Percentiles rank a stretch among this genome's conserved stretches.
Evolutionary conservation across 352 stramenopile genomes (phyloP).

Genomic region (Phytophthora quininea): DNA sequence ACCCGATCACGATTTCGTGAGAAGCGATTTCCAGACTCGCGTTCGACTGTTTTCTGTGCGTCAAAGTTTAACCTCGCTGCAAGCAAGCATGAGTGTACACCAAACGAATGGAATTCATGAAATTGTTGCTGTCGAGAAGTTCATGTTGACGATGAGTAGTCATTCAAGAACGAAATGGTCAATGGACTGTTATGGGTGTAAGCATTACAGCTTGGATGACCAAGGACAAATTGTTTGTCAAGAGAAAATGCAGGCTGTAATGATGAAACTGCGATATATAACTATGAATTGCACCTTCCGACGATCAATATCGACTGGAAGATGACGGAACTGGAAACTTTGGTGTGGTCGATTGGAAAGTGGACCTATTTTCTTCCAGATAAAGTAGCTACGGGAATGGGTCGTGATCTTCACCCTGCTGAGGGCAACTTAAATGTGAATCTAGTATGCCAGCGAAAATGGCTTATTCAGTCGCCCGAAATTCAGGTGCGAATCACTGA

Average conservation of each 20-base stretch:
- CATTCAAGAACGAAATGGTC: conserved; percentile 60
- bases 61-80: conserved; percentile 34
- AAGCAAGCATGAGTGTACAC: conserved; percentile 31
- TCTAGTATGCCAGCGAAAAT: conserved; percentile 38
- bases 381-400: conserved; percentile 15
- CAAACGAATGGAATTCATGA: conserved; percentile 40
- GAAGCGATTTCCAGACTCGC: conserved; percentile 39
- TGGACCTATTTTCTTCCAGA: conserved; percentile 81
- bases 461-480: conserved; percentile 34
- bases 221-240: conserved; percentile 26
- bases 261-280: conserved; percentile 73
- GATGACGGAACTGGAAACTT: conserved; percentile 62
- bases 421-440: conserved; percentile 27
- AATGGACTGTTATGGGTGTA: conserved; percentile 51
- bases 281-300: conserved; percentile 58
- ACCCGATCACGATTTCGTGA: conserved; percentile 36
- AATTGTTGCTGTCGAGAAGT: conserved; percentile 42
- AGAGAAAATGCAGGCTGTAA: conserved; percentile 25
- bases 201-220: conserved; percentile 32
- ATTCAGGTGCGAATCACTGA: conserved; percentile 41
- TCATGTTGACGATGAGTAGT: conserved; percentile 49
- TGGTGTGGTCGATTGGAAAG: conserved; percentile 76
- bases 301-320: conserved; percentile 54
- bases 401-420: conserved; percentile 39
- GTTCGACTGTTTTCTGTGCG: conserved; percentile 48